phyloP scores from a whole-genome alignment of 108 stramenopile genomes.

The Nitzschia inconspicua region DNA sequence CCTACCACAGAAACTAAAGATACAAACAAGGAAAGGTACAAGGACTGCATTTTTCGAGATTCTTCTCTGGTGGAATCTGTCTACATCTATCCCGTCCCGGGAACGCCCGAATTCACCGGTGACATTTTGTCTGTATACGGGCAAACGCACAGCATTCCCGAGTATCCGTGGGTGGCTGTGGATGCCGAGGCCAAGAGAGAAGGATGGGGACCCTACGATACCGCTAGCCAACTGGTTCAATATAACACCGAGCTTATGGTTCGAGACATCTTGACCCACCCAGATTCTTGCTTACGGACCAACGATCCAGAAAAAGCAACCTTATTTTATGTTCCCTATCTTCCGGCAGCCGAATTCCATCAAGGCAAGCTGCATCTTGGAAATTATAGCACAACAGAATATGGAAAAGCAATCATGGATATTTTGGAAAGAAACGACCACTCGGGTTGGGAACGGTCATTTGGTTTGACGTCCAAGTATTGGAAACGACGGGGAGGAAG shows the following conservation, averaged over 20 bases:
- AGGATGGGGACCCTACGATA: conserved; percentile 26
- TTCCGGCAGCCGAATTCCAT: conserved; percentile 37
- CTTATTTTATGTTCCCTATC: conserved; percentile 43
- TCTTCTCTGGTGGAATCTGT: conserved; percentile 37
- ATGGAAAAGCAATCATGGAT: conserved; percentile 37
- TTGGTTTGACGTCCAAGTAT: conserved; percentile 36
- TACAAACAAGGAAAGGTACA: neutral
- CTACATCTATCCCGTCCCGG: conserved; percentile 41
- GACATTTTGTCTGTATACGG: conserved; percentile 31
- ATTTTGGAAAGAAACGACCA: conserved; percentile 9
- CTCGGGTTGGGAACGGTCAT: conserved; percentile 24
- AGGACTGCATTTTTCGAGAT: conserved; percentile 30
- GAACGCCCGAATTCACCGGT: conserved; percentile 32
- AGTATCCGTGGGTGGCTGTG: conserved; percentile 32
- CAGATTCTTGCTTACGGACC: conserved; percentile 35
- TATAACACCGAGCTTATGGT: conserved; percentile 36
- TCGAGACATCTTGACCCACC: conserved; percentile 35
- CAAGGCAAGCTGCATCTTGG: conserved; percentile 21
- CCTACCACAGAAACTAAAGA: neutral
- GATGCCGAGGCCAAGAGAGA: conserved; percentile 13
- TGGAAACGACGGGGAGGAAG: conserved; percentile 37
- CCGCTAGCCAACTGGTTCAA: conserved; percentile 19
- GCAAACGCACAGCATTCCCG: neutral
- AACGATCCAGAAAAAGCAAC: conserved; percentile 34
- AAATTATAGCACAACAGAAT: conserved; percentile 14